A percentile compares a stretch with the other conserved stretches of the same genome.
Evolutionary conservation across 2,329 filamentous ascomycete genomes (phyloP).

Genomic region (Onygena corvina): DNA sequence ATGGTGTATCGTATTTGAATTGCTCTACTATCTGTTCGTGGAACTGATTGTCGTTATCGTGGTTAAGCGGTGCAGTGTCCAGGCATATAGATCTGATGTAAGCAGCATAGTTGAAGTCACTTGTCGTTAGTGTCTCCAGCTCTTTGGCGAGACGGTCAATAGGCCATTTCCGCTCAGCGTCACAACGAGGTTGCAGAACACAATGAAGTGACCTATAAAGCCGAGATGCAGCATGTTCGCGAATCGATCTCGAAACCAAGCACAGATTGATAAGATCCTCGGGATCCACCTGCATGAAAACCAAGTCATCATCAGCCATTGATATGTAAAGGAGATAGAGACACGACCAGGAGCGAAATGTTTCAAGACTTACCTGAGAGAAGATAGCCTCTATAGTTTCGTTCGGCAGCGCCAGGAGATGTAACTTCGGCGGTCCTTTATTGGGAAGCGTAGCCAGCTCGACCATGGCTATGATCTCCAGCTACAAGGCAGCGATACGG

Average conservation of each 20-base stretch:
- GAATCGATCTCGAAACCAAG: constrained; percentile 47
- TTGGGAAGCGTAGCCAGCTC: not conserved
- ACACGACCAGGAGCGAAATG: too few relatives aligned
- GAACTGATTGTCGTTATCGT: constrained; percentile 30
- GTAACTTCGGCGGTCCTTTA: not conserved
- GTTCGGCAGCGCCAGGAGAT: constrained; percentile 21
- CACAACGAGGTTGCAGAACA: constrained; percentile 31
- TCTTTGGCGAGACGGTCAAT: constrained; percentile 47
- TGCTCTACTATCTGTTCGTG: constrained; percentile 41
- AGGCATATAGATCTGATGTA: constrained; percentile 46
- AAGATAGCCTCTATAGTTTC: constrained; percentile 25
- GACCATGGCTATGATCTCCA: too few relatives aligned
- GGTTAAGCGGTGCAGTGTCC: constrained; percentile 43
- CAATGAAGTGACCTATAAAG: constrained; percentile 51
- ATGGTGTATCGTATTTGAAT: constrained; percentile 45
- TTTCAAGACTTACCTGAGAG: constrained; percentile 25
- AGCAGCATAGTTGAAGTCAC: constrained; percentile 51
- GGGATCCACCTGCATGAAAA: constrained; percentile 14
- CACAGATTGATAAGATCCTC: constrained; percentile 35
- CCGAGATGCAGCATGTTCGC: constrained; percentile 45
- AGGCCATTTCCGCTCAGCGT: constrained; percentile 46
- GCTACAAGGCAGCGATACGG: too few relatives aligned
- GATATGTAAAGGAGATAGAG: not conserved
- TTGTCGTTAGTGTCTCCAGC: constrained; percentile 50
- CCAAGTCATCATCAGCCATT: not conserved